Base-by-base conservation (phyloP, 1,139 yeast species). In the Torulaspora globosa region DNA sequence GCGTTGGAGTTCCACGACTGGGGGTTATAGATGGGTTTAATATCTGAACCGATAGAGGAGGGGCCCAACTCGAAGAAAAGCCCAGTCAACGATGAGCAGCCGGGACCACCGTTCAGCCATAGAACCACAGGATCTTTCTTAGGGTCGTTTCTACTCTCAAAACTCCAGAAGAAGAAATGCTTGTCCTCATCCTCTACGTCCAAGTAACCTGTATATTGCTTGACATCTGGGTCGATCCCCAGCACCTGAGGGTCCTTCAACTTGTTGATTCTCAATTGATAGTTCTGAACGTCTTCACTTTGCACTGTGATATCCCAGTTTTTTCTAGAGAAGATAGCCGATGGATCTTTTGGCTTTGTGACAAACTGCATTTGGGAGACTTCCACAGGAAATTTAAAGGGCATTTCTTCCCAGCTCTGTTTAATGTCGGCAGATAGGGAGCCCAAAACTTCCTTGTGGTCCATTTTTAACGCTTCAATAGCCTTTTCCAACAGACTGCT, bases 21-120 rank as follows among this genome's bases (percentile, higher is more conserved):
- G 37, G 90, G 90, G 70, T 88, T 88, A 68, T 71, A 72, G 46
- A 81, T 77, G 24, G 95, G 94, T 62, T 81, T 78, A 57, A 84
- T 70, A 48, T 82, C 75, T 27, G 75, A 64, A 57, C 76, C 80
- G 53, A 89, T 81, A 16, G 85, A 76, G 2, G 95, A 76, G 24
- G 96, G 94, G 21, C 97, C 97, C 63, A 88, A 75, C 70, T 89
- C 96, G 60, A 88, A 87, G 66, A 88, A 85, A 55, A 88, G 74
- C n/a, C 96, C 97, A 26, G 95, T 86, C 67, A 87, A 70, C 3
- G 95, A 84, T 10, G 95, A 84, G 67, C 96, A 87, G 9, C 96
- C 96, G 38, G 95, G 95, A 16, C 95, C 95, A 58, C 95, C 95
- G 60, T 87, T 88, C 60, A 88, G 75, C 96, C 96, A 89, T 57